Evolutionary conservation across 2,329 filamentous ascomycete genomes (phyloP), one percentile per base, ranked within the genome.

Genomic region (Botrytis squamosa): DNA sequence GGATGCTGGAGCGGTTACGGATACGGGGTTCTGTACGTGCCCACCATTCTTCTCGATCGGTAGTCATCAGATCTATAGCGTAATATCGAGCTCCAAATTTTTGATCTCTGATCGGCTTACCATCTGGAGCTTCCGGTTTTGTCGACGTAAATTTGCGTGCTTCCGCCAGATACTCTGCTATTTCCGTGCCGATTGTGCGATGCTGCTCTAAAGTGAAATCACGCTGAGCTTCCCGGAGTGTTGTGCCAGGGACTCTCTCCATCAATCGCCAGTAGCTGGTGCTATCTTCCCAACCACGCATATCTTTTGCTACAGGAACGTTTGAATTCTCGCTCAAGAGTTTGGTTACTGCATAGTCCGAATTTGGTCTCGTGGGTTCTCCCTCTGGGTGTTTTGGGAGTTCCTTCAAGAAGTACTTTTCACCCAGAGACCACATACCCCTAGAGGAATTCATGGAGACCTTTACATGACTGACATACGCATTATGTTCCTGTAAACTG

Each of bases 211-310:
- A 2, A 33, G 63, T 65, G 3, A 65, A 1, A 65, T 65, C 14
- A 0, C 8, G 0, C 38, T 0, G 0, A 3, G 20, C 63, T 0
- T 22, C 1, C 20, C 1, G 0, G 22, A 65, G 63, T 46, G 29
- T 65, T 65, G 1, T 20, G 9, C 63, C 63, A n/a, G 38, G 38
- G 40, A 29, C 29, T 33, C 22, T 46, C 18, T 66, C 64, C 64
- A 66, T 46, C 29, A 29, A 46, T 29, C 8, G 20, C 64, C 64
- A 46, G 29, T 25, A 25, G 44, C 64, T 66, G 33, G n/a, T n/a
- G 10, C n/a, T 46, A 46, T 65, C 63, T 46, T 65, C 42, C 63
- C 63, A 65, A 18, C 4, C 10, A 29, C 38, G 16, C 63, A 65
- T 65, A 4, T 46, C 12, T 46, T 46, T 46, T 29, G 63, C 40